Evolutionary conservation across 2,329 filamentous ascomycete genomes (phyloP), one percentile per base, ranked within the genome.

Genomic region (Sclerotiophoma versabilis): DNA sequence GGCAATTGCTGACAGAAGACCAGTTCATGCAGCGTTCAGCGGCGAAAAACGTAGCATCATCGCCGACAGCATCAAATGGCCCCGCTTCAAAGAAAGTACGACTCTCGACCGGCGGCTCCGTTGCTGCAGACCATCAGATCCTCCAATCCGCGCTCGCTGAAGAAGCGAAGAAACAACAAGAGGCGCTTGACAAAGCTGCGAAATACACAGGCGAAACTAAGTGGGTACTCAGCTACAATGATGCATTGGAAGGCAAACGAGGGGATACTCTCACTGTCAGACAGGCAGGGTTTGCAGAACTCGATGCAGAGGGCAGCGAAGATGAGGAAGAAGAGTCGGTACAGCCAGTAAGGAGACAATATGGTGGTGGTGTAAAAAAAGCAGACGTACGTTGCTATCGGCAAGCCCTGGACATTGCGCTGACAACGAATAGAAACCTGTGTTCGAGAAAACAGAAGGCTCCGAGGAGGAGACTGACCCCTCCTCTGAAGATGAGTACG

Each of bases 11-110:
- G 30, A 67, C 27, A 47, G 32, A 2, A 26, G 25, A 19, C 51
- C 65, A 87, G 80, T 97, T 97, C 73, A 97, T 97, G 93, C 93
- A 96, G 80, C 86, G 93, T 68, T 90, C 90, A 59, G 89, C 87
- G 43, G 86, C 88, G 43, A 84, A 87, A 20, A 79, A 77, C 5
- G 71, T 76, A 58, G 27, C 76, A 68, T 79, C 80, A 3, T 75
- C 81, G 55, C 73, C 83, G 59, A 70, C 79, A 72, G 68, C 81
- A 75, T 54, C 77, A 43, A 81, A 84, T 17, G 79, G 82, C 15
- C 84, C 78, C n/a, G 76, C 79, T 2, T 66, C 83, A 12, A 92
- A 93, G 75, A 86, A 87, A 62, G 83, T 85, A 60, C 89, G 88
- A 68, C 74, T 81, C 11, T 79, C 80, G 9, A 63, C 74, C 74